Conservation (phyloP, 495 filamentous ascomycete genomes). For the Aspergillus sclerotiicarbonarius region DNA sequence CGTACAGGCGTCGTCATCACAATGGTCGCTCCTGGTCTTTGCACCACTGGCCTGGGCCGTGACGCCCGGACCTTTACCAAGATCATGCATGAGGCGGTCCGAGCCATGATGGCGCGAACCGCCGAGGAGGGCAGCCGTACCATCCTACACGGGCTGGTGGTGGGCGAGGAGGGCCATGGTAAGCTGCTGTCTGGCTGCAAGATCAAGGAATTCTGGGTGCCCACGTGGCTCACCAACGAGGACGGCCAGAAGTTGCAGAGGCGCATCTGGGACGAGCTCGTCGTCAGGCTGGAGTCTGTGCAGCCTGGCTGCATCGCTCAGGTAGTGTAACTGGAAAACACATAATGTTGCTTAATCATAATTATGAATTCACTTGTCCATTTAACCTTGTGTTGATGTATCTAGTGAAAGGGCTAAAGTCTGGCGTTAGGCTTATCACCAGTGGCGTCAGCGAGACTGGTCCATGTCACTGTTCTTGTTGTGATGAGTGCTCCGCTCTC, state of each 20-base stretch:
- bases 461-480: too few species aligned
- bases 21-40: slow-evolving; percentile 44
- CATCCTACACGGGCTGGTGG: slow-evolving; percentile 22
- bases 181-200: slow-evolving; percentile 21
- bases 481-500: too few species aligned
- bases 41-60: slow-evolving; percentile 34
- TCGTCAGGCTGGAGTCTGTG: slow-evolving; percentile 16
- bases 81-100: slow-evolving; percentile 14
- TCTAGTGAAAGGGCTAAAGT: too few species aligned
- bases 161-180: slow-evolving; percentile 25
- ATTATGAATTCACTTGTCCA: too few species aligned
- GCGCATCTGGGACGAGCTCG: slow-evolving; percentile 37
- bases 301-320: slow-evolving; percentile 18
- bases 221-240: slow-evolving; percentile 25
- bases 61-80: slow-evolving; percentile 19
- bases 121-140: slow-evolving; percentile 32
- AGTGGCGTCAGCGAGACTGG: too few species aligned
- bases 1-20: slow-evolving; percentile 43
- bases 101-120: slow-evolving; percentile 19
- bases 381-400: too few species aligned
- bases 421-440: too few species aligned
- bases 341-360: too few species aligned
- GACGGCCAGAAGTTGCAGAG: slow-evolving; percentile 37
- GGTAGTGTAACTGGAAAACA: too few species aligned
- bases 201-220: slow-evolving; percentile 27